Base-by-base conservation (phyloP, 2,329 filamentous ascomycete genomes). In the Talaromyces pinophilus region DNA sequence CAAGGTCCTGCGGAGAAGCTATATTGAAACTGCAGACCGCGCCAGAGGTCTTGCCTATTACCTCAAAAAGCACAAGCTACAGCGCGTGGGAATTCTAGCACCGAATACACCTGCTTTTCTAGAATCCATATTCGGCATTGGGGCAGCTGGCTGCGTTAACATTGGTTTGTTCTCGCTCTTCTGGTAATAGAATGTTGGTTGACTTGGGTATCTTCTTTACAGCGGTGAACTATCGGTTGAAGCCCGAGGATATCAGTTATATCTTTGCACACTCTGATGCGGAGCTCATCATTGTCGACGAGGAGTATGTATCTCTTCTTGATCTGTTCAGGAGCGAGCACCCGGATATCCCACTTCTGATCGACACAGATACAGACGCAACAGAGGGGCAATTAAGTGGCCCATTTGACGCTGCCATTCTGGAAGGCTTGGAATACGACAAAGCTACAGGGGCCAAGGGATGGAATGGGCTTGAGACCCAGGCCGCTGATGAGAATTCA, bases 91-190 rank as follows among this genome's bases (percentile, higher is more conserved):
- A 6, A 89, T 99, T 59, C 83, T 99, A 11, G 89, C 88, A 8
- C 92, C 95, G 2, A 99, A 99, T 76, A 99, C 95, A 0, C 95
- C 95, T 0, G 93, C 93, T 0, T 98, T 98, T 73, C 83, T 99
- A 33, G 94, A 98, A 80, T 87, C 88, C 6, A 92, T 97, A 68
- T 99, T 92, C 74, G 95, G 91, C 1, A 90, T 97, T 71, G 89
- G 89, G 0, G 93, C 91, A 0, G 91, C 91, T 0, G 92, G 92
- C 1, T 91, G 85, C 7, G 86, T 96, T 28, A 88, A 93, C 68
- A 90, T 97, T 63, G 84, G 83, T 83, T 75, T 67, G 80, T 67
- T 67, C 19, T 33, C 15, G n/a, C 13, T 15, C 17, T 5, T 33
- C 11, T 48, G 8, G 11, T 30, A 28, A 25, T 13, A 30, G 10